Conservation (phyloP, 805 yeast genomes). For the Ogataea chonburiensis region DNA sequence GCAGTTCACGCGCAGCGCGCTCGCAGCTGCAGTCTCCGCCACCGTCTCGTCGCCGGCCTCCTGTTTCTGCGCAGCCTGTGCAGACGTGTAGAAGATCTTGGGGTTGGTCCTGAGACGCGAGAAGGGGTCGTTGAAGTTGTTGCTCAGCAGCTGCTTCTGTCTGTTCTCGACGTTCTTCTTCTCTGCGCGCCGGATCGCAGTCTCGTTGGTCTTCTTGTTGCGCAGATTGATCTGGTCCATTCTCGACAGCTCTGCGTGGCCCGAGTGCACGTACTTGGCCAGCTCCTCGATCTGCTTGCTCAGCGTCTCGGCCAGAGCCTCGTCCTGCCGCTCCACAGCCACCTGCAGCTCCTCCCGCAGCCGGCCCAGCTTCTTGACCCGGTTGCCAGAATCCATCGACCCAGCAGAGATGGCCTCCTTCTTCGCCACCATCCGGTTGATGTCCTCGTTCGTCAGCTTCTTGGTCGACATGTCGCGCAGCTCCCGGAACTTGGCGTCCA, state of each 20-base stretch:
- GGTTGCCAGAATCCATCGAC: conserved; percentile 61
- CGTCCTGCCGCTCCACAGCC: conserved; percentile 60
- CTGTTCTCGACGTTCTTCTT: conserved; percentile 56
- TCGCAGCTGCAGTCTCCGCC: conserved; percentile 38
- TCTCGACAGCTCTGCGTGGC: conserved; percentile 40
- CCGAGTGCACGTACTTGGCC: conserved; percentile 36
- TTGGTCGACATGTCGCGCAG: conserved; percentile 61
- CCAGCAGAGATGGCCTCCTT: conserved; percentile 61
- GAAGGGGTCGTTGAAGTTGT: conserved; percentile 65
- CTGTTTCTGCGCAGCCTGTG: conserved; percentile 49
- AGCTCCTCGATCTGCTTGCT: conserved; percentile 43
- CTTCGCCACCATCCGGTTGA: conserved; percentile 72
- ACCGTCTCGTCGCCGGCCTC: conserved; percentile 47
- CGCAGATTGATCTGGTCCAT: conserved; percentile 78
- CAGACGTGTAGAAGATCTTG: conserved; percentile 67
- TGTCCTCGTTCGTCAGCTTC: conserved; percentile 67
- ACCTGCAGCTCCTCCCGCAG: conserved; percentile 72
- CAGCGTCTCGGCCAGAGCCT: conserved; percentile 43
- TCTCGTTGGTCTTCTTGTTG: conserved; percentile 78
- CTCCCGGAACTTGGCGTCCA: conserved; percentile 63
- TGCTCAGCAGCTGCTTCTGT: conserved; percentile 45
- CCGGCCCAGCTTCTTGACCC: conserved; percentile 71
- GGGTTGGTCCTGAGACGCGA: conserved; percentile 86
- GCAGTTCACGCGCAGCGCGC: too few relatives aligned
- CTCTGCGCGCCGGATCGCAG: conserved; percentile 78